Evolutionary conservation across 257 asterid species (phyloP).

Genomic region (Solanum tarapatanum): DNA sequence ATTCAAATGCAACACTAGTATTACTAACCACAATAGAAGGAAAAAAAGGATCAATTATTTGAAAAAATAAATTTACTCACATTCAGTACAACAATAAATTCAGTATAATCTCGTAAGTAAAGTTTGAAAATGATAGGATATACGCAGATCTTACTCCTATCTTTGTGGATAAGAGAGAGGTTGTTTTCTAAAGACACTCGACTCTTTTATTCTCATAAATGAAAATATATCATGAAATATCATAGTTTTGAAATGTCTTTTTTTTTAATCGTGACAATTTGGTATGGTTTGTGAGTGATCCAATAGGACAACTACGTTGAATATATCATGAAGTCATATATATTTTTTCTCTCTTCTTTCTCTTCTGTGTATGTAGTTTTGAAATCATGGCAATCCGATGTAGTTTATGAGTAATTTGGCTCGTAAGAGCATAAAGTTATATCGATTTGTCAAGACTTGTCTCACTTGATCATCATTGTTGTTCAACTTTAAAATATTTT

Average conservation of each 20-base stretch:
- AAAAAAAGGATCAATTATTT: not conserved
- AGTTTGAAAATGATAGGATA: too few relatives aligned
- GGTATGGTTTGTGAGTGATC: not conserved
- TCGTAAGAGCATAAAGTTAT: not conserved
- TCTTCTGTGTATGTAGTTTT: not conserved
- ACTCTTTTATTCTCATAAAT: not conserved
- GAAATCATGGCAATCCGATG: not conserved
- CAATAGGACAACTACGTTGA: not conserved
- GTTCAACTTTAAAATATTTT: not conserved
- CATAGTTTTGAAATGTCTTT: not conserved
- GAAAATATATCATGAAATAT: not conserved
- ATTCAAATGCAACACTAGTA: not conserved
- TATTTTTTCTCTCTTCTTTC: too few relatives aligned
- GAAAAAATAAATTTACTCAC: not conserved
- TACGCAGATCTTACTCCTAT: too few relatives aligned
- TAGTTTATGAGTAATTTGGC: not conserved
- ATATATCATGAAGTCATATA: not conserved
- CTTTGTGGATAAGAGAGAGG: too few relatives aligned
- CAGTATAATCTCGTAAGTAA: too few relatives aligned
- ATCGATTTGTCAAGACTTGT: not conserved
- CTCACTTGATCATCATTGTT: not conserved
- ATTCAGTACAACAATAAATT: too few relatives aligned
- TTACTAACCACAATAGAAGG: not conserved
- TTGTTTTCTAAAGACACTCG: not conserved
- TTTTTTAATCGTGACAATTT: not conserved